Conservation (phyloP, 164 flowering plant genomes). For the Aristolochia fimbriata region DNA sequence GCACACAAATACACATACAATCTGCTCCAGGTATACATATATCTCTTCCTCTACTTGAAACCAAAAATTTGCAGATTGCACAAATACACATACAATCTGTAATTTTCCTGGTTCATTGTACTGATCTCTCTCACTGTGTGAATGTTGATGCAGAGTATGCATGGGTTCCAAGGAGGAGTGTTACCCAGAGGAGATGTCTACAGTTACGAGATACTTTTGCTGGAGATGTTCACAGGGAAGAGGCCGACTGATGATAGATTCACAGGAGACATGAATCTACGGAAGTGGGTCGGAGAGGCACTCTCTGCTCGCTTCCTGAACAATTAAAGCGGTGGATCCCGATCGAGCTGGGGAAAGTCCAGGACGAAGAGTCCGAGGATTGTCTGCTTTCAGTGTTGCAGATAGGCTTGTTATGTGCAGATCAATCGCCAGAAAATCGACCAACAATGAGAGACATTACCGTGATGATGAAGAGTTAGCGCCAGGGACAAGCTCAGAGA, state of each 20-base stretch:
- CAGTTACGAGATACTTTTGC: constrained; percentile 4
- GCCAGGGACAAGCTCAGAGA: constrained; percentile 4
- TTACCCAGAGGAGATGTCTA: constrained; percentile 5
- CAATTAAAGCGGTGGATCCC: neutral
- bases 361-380: neutral
- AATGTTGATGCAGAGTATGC: constrained; percentile 2
- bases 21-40: no score
- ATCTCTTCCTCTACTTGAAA: no score
- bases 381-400: constrained; percentile 1
- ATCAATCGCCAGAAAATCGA: constrained; percentile 1
- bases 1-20: no score
- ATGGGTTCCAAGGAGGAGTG: constrained; percentile 1
- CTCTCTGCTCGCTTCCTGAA: neutral
- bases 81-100: no score
- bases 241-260: constrained; percentile 3
- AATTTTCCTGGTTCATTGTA: neutral
- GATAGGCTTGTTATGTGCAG: constrained; percentile 3
- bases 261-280: neutral
- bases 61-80: no score
- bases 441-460: constrained; percentile 1
- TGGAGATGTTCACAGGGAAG: constrained; percentile 3
- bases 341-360: neutral
- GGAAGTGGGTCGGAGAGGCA: constrained; percentile 1
- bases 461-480: neutral
- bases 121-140: no score